Percentiles rank a stretch among this genome's conserved stretches.
Evolutionary conservation across 768 basidiomycete species (phyloP).

Genomic region (Lactifluus echinatus): DNA sequence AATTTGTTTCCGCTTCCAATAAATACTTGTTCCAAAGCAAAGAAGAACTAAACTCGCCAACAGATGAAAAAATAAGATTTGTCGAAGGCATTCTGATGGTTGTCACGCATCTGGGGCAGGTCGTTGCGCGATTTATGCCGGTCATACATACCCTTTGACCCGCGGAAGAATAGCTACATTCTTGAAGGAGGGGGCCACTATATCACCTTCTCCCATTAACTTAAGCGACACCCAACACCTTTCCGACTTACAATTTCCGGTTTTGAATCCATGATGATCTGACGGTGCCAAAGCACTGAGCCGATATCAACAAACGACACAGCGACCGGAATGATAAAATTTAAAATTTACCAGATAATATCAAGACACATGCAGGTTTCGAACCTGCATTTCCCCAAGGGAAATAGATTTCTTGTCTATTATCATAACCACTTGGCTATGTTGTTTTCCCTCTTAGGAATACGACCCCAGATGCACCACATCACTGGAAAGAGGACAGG

Average conservation of each 20-base stretch:
- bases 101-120: not conserved
- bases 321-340: too few relatives aligned
- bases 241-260: not conserved
- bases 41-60: slow-evolving; percentile 19
- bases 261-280: not conserved
- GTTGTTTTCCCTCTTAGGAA: too few relatives aligned
- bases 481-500: too few relatives aligned
- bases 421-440: too few relatives aligned
- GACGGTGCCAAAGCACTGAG: not conserved
- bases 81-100: slow-evolving; percentile 21
- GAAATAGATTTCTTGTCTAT: too few relatives aligned
- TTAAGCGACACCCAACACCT: too few relatives aligned
- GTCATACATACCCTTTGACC: too few relatives aligned
- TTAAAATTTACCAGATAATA: too few relatives aligned
- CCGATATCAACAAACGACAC: too few relatives aligned
- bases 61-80: slow-evolving; percentile 25
- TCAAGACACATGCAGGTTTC: too few relatives aligned
- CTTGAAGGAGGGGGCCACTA: not conserved
- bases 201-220: not conserved
- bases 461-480: too few relatives aligned
- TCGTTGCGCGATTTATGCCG: not conserved
- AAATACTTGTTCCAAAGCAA: not conserved
- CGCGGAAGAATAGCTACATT: not conserved
- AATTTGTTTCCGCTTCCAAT: not conserved
- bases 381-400: too few relatives aligned